A percentile compares a stretch with the other conserved stretches of the same genome.
Conservation (phyloP, 352 stramenopile genomes). For the Phytophthora tubulina region DNA sequence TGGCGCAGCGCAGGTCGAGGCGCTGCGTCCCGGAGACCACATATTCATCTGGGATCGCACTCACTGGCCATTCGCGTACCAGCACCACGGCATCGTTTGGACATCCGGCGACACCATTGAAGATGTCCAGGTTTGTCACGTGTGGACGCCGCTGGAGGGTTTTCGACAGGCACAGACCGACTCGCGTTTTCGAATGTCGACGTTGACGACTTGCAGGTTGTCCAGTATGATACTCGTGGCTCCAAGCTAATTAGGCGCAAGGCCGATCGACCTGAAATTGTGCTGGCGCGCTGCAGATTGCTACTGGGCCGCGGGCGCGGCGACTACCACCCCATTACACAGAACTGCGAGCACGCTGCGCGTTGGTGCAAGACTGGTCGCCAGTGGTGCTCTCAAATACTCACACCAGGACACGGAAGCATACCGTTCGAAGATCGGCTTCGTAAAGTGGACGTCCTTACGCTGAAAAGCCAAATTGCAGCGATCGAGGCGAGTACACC, state of each 20-base stretch:
- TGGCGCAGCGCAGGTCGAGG: conserved; percentile 49
- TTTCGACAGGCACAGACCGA: conserved; percentile 58
- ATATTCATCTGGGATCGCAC: conserved; percentile 78
- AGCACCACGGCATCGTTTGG: conserved; percentile 80
- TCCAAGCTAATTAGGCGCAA: conserved; percentile 55
- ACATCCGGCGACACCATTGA: conserved; percentile 47
- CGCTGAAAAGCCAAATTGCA: conserved; percentile 55
- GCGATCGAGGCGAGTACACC: conserved; percentile 46
- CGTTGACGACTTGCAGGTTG: conserved; percentile 52
- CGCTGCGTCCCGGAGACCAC: conserved; percentile 67
- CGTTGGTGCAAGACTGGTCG: conserved; percentile 59
- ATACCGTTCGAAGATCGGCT: conserved; percentile 63
- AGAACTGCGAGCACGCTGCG: conserved; percentile 71
- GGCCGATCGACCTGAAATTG: conserved; percentile 57
- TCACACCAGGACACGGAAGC: conserved; percentile 47
- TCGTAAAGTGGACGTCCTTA: conserved; percentile 51
- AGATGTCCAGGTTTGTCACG: conserved; percentile 54
- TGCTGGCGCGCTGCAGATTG: conserved; percentile 67
- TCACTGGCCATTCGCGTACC: conserved; percentile 72
- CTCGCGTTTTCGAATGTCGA: conserved; percentile 69
- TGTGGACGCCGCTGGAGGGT: conserved; percentile 60
- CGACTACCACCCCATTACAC: conserved; percentile 70
- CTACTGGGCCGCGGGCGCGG: conserved; percentile 57
- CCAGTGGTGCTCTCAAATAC: conserved; percentile 63
- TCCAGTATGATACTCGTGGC: conserved; percentile 65